Evolutionary conservation across 257 asterid genomes (phyloP), one percentile per base, ranked within the genome.

Genomic region (Petunia axillaris): DNA sequence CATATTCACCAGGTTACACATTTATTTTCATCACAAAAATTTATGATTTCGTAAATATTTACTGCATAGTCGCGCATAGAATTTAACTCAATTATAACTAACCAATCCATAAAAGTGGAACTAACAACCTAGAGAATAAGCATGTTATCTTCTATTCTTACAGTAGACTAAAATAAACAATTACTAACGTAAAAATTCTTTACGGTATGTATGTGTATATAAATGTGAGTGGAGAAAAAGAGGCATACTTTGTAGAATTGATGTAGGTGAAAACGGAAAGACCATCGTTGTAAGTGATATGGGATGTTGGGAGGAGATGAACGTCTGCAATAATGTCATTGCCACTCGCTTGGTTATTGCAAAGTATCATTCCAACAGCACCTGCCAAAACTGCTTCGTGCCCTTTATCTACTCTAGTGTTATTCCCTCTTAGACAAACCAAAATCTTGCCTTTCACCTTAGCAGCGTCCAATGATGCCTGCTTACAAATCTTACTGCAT

Each of bases 291-390:
- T 91, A 92, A 62, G 64, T 81, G 68, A 94, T 81, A 6, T 89
- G 89, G 2, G 91, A 52, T 1, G 93, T 85, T 0, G 98, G 97
- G 41, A 94, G 87, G 40, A 87, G 2, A 74, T 91, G 93, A n/a
- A 86, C 50, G 46, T 89, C 92, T 0, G 90, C 73, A 0, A 11
- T 4, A 37, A 91, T 5, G 5, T 62, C 86, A 37, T 83, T 80
- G 0, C 87, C 90, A 7, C 55, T 48, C 0, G 25, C 1, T 55
- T 77, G 9, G 4, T 75, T 80, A 11, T 92, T 92, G 64, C 84
- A 57, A 0, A 94, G 88, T 78, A 94, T 83, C 91, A 94, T 87
- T 4, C 94, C 98, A 0, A 48, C 90, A 3, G 94, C 98, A 36
- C 97, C 97, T 1, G 93, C 95, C 2, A 55, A 57, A 14, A 14